Evolutionary conservation across 164 flowering plant genomes (phyloP), one percentile per base, ranked within the genome.

Genomic region (Magnolia kwangsiensis): DNA sequence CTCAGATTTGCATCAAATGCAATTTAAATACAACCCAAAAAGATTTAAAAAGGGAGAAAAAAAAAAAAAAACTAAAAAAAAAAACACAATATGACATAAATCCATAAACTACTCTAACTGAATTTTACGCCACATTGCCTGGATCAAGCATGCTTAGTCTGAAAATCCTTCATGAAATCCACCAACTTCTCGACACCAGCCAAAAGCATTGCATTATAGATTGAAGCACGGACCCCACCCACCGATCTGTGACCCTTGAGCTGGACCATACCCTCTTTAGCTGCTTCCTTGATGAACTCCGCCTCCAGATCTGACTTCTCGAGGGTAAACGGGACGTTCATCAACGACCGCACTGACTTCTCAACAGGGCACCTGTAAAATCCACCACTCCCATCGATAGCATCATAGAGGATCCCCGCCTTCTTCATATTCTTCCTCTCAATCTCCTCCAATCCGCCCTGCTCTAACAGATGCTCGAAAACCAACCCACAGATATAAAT

Each of bases 161-260:
- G 98, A 84, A 96, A 96, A 71, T 90, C 93, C 87, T 91, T 90
- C 99, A 96, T 96, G 87, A 94, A 96, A 80, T 88, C 92, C 70
- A 94, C 98, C 88, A 96, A 80, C 80, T 92, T 96, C 83, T 94
- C 92, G 58, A 96, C 97, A 2, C 99, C 99, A 78, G 94, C 97
- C 80, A 89, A 83, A 9, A 97, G 97, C 98, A 94, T 92, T 0
- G 99, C 99, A 84, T 96, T 96, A 78, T 92, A 96, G 27, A 96
- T 96, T 1, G 98, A 94, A 83, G 99, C 99, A 63, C 99, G 83
- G 90, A 94, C 90, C 3, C 99, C 98, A 18, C 99, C 99, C 8
- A 96, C 99, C 23, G 99, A 94, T 74, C 98, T 79, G 66, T 96
- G 99, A 19, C 99, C 98, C 87, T 96, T 96, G 29, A 96, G 93